phyloP scores from a whole-genome alignment of 345 rosid species.

The Litchi chinensis region DNA sequence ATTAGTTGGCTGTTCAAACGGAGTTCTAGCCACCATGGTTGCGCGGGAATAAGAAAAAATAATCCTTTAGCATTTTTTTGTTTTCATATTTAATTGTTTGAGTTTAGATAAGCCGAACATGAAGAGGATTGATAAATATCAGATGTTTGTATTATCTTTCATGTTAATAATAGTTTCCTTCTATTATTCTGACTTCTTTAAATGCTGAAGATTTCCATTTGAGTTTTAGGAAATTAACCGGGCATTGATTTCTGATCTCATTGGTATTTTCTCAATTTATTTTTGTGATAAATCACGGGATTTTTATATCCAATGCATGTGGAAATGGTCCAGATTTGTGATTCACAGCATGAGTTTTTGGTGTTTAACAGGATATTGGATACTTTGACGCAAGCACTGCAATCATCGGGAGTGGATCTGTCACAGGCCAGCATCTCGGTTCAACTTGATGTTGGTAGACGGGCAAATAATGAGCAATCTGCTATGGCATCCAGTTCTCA shows the following conservation, averaged over 20 bases:
- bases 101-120: background rate
- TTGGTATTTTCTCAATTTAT: background rate
- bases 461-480: slow-evolving; percentile 25
- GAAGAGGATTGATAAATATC: background rate
- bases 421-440: slow-evolving; percentile 66
- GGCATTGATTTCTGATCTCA: background rate
- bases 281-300: background rate
- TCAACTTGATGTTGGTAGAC: slow-evolving; percentile 63
- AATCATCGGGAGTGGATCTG: slow-evolving; percentile 69
- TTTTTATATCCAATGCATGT: background rate
- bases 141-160: background rate
- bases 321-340: slow-evolving; percentile 5
- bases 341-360: slow-evolving; percentile 14
- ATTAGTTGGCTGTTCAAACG: background rate
- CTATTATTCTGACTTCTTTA: background rate
- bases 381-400: slow-evolving; percentile 58
- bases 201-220: background rate
- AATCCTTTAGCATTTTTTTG: background rate
- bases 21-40: background rate
- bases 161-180: background rate
- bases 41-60: background rate
- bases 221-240: background rate
- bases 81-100: background rate
- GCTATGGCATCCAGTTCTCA: slow-evolving; percentile 40
- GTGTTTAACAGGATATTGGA: slow-evolving; percentile 54